Evolutionary conservation across 2,329 filamentous ascomycete species (phyloP).

Genomic region (Apiospora pterosperma): DNA sequence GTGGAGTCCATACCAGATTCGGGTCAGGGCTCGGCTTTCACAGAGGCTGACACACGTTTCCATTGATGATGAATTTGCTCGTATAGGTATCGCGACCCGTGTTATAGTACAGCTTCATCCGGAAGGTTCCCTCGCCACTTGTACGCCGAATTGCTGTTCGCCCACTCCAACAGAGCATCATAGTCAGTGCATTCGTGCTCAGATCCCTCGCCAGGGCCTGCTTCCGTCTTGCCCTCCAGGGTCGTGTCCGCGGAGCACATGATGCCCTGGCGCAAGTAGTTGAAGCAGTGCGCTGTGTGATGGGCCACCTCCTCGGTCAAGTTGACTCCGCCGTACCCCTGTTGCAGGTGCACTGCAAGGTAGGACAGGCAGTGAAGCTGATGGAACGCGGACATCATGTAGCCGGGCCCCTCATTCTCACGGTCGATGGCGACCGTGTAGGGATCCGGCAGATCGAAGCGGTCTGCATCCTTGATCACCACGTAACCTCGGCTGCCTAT

Average conservation of each 20-base stretch:
- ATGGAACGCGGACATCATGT: constrained; percentile 37
- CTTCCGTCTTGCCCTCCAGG: constrained; percentile 37
- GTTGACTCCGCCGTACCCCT: constrained; percentile 29
- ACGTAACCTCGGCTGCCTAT: constrained; percentile 24
- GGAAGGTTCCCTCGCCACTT: constrained; percentile 18
- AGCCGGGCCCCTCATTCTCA: constrained; percentile 30
- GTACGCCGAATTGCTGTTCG: constrained; percentile 27
- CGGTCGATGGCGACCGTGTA: constrained; percentile 27
- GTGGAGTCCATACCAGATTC: not conserved
- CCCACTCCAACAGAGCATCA: constrained; percentile 31
- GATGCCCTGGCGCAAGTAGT: constrained; percentile 44
- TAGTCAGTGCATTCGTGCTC: constrained; percentile 33
- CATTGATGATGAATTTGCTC: not conserved
- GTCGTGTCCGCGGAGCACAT: constrained; percentile 44
- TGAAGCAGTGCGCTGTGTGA: constrained; percentile 47
- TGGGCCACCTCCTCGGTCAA: constrained; percentile 38
- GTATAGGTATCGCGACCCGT: not conserved
- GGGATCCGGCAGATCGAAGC: constrained; percentile 27
- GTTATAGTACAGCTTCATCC: not conserved
- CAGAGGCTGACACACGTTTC: no score
- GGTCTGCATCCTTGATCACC: constrained; percentile 23
- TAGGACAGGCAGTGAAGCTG: constrained; percentile 38
- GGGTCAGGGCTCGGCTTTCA: not conserved
- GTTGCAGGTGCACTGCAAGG: constrained; percentile 29
- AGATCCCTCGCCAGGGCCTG: constrained; percentile 33